Evolutionary conservation across 805 yeast genomes (phyloP).

Genomic region (Cyberlindnera subsufficiens): DNA sequence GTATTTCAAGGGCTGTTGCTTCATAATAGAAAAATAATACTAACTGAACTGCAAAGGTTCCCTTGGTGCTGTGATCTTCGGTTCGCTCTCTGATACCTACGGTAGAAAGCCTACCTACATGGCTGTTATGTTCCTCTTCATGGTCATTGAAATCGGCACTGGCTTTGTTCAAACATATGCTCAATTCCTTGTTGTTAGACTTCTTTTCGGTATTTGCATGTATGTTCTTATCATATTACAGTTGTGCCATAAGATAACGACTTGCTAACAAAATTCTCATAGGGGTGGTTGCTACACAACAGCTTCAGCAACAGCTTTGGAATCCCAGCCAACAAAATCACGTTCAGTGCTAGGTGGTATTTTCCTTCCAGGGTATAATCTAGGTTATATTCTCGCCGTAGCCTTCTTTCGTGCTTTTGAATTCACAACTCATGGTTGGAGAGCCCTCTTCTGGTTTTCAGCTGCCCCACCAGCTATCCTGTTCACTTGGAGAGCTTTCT

Average conservation of each 20-base stretch:
- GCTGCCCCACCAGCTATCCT: constrained; percentile 61
- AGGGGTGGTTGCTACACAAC: constrained; percentile 73
- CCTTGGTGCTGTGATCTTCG: constrained; percentile 62
- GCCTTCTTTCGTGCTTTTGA: constrained; percentile 60
- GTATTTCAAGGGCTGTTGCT: too few species aligned
- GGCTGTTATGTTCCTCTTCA: constrained; percentile 43
- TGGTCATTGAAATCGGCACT: constrained; percentile 56
- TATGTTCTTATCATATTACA: not conserved
- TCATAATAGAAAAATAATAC: too few species aligned
- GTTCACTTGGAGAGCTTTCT: constrained; percentile 47
- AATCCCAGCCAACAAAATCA: constrained; percentile 54
- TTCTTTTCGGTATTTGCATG: constrained; percentile 64
- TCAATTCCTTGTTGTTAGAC: constrained; percentile 57
- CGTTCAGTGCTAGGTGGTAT: constrained; percentile 60
- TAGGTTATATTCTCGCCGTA: constrained; percentile 62
- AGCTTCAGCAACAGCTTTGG: constrained; percentile 60
- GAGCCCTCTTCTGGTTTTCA: constrained; percentile 68
- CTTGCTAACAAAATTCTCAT: constrained; percentile 20
- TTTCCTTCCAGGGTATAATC: constrained; percentile 52
- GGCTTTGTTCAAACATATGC: constrained; percentile 55
- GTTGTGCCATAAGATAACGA: too few species aligned
- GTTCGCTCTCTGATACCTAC: constrained; percentile 51
- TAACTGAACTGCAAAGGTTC: constrained; percentile 22
- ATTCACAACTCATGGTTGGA: constrained; percentile 52
- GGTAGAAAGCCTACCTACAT: constrained; percentile 70